phyloP scores from a whole-genome alignment of 306 rosid species.

The Macrotyloma uniflorum region DNA sequence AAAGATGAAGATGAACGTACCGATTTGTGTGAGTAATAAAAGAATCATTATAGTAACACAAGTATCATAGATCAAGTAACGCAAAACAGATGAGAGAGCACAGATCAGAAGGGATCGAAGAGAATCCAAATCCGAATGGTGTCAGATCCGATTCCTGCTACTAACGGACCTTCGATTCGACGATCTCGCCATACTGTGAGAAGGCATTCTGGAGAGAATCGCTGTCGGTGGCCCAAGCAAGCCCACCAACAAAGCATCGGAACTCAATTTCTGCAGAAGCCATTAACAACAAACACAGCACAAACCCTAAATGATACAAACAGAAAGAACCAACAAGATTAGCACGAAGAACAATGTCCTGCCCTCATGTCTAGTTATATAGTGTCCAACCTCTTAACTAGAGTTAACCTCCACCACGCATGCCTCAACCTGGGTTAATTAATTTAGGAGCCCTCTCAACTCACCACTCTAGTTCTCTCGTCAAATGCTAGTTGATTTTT shows the following conservation, averaged over 20 bases:
- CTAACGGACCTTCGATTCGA: conserved; percentile 99
- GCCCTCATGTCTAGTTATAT: conserved; percentile 37
- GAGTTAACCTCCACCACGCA: conserved; percentile 40
- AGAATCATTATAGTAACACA: conserved; percentile 70
- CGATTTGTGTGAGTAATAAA: conserved; percentile 76
- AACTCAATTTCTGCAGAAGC: conserved; percentile 69
- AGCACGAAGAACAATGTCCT: neutral
- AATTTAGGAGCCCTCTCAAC: neutral
- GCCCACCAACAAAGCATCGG: conserved; percentile 97
- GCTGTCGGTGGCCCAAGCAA: conserved; percentile 98
- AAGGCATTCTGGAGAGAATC: conserved; percentile 75
- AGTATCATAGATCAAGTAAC: conserved; percentile 79
- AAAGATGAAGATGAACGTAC: conserved; percentile 96
- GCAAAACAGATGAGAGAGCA: conserved; percentile 70
- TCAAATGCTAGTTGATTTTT: neutral
- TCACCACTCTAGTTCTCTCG: neutral
- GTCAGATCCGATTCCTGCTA: conserved; percentile 84
- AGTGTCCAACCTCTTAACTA: conserved; percentile 41
- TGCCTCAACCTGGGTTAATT: conserved; percentile 58
- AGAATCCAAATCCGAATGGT: conserved; percentile 62
- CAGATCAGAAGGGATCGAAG: conserved; percentile 61
- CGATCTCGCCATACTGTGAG: conserved; percentile 64
- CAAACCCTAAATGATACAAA: conserved; percentile 4
- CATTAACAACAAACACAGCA: conserved; percentile 40
- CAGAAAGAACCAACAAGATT: neutral